A percentile compares a stretch with the other conserved stretches of the same genome.
Evolutionary conservation across 306 rosid species (phyloP).

Genomic region (Leucaena leucocephala): DNA sequence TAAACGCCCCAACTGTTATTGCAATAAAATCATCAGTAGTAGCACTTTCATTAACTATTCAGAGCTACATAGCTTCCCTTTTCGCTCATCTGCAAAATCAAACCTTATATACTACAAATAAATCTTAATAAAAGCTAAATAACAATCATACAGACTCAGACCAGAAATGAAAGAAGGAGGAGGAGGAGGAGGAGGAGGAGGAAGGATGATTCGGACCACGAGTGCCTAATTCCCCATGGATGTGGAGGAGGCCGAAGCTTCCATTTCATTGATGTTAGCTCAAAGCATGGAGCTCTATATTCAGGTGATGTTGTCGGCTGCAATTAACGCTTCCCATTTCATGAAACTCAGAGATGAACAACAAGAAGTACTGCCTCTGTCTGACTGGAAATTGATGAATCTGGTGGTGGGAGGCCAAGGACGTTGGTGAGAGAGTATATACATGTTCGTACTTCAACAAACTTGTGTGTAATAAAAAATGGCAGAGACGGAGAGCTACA

Average conservation of each 20-base stretch:
- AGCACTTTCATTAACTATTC: conserved; percentile 17
- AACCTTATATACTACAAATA: conserved; percentile 17
- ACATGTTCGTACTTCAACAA: conserved; percentile 33
- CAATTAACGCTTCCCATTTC: conserved; percentile 27
- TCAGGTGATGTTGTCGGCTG: conserved; percentile 14
- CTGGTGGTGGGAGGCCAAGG: conserved; percentile 25
- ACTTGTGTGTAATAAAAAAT: not conserved
- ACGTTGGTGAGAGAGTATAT: conserved; percentile 33
- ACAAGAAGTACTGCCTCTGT: not conserved
- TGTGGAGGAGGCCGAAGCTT: conserved; percentile 32
- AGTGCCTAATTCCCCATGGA: conserved; percentile 73
- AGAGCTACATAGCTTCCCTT: conserved; percentile 27
- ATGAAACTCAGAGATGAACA: conserved; percentile 8
- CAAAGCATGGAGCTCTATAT: conserved; percentile 17
- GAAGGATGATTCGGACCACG: conserved; percentile 67
- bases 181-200: not conserved
- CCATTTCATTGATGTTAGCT: conserved; percentile 30
- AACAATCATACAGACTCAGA: conserved; percentile 28
- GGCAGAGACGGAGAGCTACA: conserved; percentile 15
- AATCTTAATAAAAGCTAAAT: conserved; percentile 22
- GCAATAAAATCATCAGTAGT: conserved; percentile 24
- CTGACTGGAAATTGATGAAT: conserved; percentile 11
- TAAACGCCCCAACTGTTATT: conserved; percentile 25
- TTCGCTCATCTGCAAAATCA: conserved; percentile 35
- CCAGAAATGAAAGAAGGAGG: not conserved